Base-by-base conservation (phyloP, 1,284 basidiomycete species). In the Puccinia hordei region DNA sequence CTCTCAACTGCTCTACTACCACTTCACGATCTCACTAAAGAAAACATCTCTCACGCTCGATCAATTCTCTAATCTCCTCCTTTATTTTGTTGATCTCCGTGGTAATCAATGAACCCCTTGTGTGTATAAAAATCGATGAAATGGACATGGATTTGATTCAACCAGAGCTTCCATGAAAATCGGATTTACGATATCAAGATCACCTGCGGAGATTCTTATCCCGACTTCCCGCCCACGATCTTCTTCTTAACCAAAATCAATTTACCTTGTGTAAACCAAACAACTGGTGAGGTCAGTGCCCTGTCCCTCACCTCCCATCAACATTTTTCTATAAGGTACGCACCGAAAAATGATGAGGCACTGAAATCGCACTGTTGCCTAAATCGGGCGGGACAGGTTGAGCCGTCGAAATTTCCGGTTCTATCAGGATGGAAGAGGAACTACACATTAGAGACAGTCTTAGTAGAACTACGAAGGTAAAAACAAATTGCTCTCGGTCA, bases 171-270 rank as follows among this genome's bases (percentile, higher is more conserved):
- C 15, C 95, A 96, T 87, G 95, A 99, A 89, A 99, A 99, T 87
- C 90, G 96, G 75, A 99, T 99, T 87, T 99, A 98, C 89, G 93
- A 91, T 81, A 90, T 99, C 84, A 93, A 92, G 88, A 95, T 99
- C 85, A 88, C 89, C 84, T 98, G 96, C 85, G 93, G 91, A 51
- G 88, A 90, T 9, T 83, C 86, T 6, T 99, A 99, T 86, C 96
- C 97, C 9, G 93, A 95, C 83, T 82, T 82, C 24, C 92, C 91
- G 3, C 94, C 94, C 15, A 86, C 87, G n/a, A 89, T 96, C 73
- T 89, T 91, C 81, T 99, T 99, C 87, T 85, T 93, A 82, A 96
- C 93, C 73, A 90, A 91, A 82, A 93, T 99, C 84, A 98, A 98
- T 86, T 88, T 99, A n/a, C 96, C 97, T 0, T 98, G 95, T 85